Base-by-base conservation (phyloP, 352 stramenopile species). In the Globisporangium nodosum region DNA sequence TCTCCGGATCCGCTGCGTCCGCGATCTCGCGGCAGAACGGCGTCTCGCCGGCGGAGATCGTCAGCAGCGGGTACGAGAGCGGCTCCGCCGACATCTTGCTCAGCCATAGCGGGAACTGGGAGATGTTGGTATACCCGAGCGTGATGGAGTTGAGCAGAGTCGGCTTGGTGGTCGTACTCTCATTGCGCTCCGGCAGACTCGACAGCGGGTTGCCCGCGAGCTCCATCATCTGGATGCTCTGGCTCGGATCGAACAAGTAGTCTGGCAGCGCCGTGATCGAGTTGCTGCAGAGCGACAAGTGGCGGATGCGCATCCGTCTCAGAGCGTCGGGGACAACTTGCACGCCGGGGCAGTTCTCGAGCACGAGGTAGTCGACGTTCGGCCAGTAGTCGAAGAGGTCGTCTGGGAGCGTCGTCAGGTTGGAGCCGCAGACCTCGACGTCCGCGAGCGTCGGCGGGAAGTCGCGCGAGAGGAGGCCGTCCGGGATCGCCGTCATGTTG, bases 201-300 rank as follows among this genome's bases (percentile, higher is more conserved):
- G 31, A 46, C 11, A 59, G 27, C 30, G 54, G 54, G 8, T 52
- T 52, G n/a, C 54, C 54, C 27, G 54, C 43, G 33, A 59, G 43
- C 31, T 59, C 43, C 18, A 59, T n/a, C 0, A 46, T 46, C 30
- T 59, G 43, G 43, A 59, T 20, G 13, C 30, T 52, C 54, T 59
- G 54, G 31, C 39, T 59, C 1, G 30, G 30, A 8, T 16, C 20
- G 30, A 59, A 45, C 3, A 59, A 45, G 31, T 47, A 52, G 18
- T 42, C 42, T 5, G 54, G 43, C 3, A 52, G 15, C 5, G 3
- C 15, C 5, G 54, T 24, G n/a, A 59, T 59, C n/a, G 54, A 21
- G 43, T 59, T 59, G 20, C 43, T 59, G 31, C 31, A 52, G 43
- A 59, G 54, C 13, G 31, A 59, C n/a, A 59, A 6, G 30, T 59